These are phyloP conservation scores for Eragrostis nindensis DNA, from an alignment of 176 grass and related monocot genomes.

Conservation along the genomic window DNA sequence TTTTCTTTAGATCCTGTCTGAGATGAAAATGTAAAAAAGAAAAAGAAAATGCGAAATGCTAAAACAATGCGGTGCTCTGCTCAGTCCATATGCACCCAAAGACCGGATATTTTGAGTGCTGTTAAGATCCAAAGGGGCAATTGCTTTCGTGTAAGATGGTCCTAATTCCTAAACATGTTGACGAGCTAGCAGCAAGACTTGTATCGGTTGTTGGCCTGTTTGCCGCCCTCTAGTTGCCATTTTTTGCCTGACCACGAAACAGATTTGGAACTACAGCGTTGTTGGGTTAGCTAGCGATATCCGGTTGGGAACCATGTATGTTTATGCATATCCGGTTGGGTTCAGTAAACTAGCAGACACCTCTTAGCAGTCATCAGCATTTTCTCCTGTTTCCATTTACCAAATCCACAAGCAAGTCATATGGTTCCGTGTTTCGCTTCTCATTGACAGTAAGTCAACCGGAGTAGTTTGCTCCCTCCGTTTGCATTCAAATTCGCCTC, in stretches of 20 bases:
- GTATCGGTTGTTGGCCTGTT: background rate
- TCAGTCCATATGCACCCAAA: no score
- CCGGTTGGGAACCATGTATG: no score
- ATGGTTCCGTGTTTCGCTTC: background rate
- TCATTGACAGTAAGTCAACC: no score
- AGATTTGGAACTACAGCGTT: conserved; percentile 26
- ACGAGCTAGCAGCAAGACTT: background rate
- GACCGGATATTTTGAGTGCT: background rate
- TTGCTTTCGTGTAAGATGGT: background rate
- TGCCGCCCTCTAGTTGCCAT: conserved; percentile 33
- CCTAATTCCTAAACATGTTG: background rate
- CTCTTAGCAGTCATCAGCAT: background rate
- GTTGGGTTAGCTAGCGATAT: conserved; percentile 56
- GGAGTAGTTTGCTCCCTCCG: background rate
- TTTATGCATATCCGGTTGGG: conserved; percentile 26
- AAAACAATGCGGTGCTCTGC: background rate
- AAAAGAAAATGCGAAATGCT: no score
- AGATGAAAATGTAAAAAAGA: background rate
- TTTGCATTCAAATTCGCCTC: background rate
- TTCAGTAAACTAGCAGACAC: conserved; percentile 7
- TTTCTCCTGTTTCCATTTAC: background rate
- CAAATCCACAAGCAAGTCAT: no score
- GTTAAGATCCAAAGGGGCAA: background rate
- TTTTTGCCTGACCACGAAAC: conserved; percentile 35
- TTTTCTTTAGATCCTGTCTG: background rate